phyloP scores from a whole-genome alignment of 805 yeast genomes.

The Lipomyces mesembrius region DNA sequence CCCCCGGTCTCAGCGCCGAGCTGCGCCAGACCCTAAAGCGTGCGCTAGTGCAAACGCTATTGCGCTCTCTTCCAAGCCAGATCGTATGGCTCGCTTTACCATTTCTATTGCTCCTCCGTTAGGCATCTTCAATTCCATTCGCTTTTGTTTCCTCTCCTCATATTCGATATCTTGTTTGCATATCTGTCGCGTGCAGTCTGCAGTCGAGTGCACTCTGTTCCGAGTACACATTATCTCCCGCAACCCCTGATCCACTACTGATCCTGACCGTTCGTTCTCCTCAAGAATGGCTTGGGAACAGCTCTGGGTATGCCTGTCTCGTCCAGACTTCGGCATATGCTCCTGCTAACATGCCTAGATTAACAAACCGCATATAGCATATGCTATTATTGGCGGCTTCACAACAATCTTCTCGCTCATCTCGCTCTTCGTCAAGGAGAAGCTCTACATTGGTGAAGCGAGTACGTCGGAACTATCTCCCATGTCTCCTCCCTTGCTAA shows the following conservation, averaged over 20 bases:
- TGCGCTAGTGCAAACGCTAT: background rate
- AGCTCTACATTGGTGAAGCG: constrained; percentile 87
- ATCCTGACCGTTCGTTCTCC: background rate
- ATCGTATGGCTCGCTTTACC: background rate
- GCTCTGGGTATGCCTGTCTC: constrained; percentile 41
- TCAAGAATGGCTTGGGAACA: constrained; percentile 45
- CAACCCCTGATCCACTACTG: background rate
- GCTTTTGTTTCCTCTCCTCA: background rate
- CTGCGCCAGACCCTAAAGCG: background rate
- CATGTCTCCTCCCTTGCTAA: background rate
- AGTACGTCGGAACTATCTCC: constrained; percentile 40
- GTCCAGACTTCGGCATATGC: background rate
- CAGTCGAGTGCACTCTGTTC: background rate
- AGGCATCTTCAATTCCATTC: background rate
- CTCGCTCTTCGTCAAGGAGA: constrained; percentile 81
- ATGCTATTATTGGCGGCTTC: constrained; percentile 85
- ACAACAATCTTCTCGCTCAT: constrained; percentile 78
- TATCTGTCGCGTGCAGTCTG: background rate
- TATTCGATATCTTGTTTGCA: background rate
- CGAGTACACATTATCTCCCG: background rate
- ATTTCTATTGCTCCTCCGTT: background rate
- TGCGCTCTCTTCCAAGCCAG: background rate
- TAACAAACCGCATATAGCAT: constrained; percentile 79
- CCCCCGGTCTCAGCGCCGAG: background rate
- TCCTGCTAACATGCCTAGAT: constrained; percentile 31